Evolutionary conservation across 495 filamentous ascomycete genomes (phyloP).

Genomic region (Penicillium malachiteum): DNA sequence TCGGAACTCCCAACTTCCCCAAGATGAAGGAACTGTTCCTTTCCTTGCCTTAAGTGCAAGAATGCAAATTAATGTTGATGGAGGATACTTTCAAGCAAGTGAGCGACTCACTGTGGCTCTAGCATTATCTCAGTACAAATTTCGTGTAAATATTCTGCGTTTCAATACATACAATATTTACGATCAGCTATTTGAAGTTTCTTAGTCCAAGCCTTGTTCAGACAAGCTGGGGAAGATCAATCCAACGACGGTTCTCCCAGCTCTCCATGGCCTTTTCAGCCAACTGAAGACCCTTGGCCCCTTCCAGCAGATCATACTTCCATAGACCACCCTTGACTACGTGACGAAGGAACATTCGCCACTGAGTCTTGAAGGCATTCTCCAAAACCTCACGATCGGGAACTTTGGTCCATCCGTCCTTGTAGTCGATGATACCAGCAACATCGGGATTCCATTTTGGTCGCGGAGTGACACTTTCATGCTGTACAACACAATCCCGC

Average conservation of each 20-base stretch:
- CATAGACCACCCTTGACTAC: background rate
- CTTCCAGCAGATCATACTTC: background rate
- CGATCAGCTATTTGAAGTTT: too few relatives aligned
- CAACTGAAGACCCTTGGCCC: background rate
- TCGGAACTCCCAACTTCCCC: conserved; percentile 54
- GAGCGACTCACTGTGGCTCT: too few relatives aligned
- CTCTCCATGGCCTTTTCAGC: conserved; percentile 2
- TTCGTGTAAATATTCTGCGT: too few relatives aligned
- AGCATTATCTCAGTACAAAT: too few relatives aligned
- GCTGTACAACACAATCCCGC: background rate
- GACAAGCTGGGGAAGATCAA: background rate
- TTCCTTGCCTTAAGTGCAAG: conserved; percentile 23
- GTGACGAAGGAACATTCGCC: background rate
- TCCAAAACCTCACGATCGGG: background rate
- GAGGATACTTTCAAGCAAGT: too few relatives aligned
- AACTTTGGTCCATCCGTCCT: background rate
- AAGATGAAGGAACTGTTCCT: conserved; percentile 46
- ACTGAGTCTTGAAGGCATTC: background rate
- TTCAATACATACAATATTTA: too few relatives aligned
- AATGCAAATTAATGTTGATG: too few relatives aligned
- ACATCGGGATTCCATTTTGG: background rate
- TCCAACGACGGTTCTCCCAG: background rate
- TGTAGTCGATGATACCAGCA: background rate
- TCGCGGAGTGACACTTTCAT: background rate
- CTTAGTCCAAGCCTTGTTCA: too few relatives aligned